phyloP scores from a whole-genome alignment of 768 basidiomycete species.

The Baorangia bicolor region DNA sequence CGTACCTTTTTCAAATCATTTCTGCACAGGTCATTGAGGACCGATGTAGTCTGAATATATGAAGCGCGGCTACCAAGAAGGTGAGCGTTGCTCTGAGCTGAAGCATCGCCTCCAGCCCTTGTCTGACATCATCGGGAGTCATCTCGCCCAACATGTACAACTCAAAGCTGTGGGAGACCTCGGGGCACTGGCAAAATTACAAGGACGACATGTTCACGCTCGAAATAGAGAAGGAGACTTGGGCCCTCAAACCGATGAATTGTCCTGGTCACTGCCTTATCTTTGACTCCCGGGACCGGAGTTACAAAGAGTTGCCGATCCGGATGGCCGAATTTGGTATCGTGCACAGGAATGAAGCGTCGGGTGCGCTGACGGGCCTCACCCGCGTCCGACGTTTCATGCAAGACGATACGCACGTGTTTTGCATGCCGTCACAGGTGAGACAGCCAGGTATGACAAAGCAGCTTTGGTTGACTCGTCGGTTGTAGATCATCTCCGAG shows the following conservation, averaged over 20 bases:
- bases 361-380: slow-evolving; percentile 88
- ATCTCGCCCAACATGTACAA: slow-evolving; percentile 98
- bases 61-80: slow-evolving; percentile 95
- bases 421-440: slow-evolving; percentile 93
- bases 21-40: slow-evolving; percentile 3
- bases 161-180: slow-evolving; percentile 95
- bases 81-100: slow-evolving; percentile 33
- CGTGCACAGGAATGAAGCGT: slow-evolving; percentile 94
- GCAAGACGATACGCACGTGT: slow-evolving; percentile 98
- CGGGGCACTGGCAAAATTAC: slow-evolving; percentile 98
- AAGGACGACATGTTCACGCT: slow-evolving; percentile 97
- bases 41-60: slow-evolving; percentile 76
- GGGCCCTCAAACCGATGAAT: slow-evolving; percentile 98
- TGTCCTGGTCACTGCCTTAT: slow-evolving; percentile 97
- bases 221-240: slow-evolving; percentile 93
- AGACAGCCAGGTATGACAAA: slow-evolving; percentile 1
- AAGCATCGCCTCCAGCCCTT: background rate
- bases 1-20: slow-evolving; percentile 29
- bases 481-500: slow-evolving; percentile 75
- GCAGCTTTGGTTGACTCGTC: background rate
- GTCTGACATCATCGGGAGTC: slow-evolving; percentile 47
- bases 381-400: slow-evolving; percentile 93
- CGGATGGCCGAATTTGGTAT: slow-evolving; percentile 99
- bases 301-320: slow-evolving; percentile 93
- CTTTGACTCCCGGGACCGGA: slow-evolving; percentile 91